These are phyloP conservation scores for Tripterygium wilfordii DNA, from an alignment of 177 flowering plant genomes.

Conservation along the genomic window DNA sequence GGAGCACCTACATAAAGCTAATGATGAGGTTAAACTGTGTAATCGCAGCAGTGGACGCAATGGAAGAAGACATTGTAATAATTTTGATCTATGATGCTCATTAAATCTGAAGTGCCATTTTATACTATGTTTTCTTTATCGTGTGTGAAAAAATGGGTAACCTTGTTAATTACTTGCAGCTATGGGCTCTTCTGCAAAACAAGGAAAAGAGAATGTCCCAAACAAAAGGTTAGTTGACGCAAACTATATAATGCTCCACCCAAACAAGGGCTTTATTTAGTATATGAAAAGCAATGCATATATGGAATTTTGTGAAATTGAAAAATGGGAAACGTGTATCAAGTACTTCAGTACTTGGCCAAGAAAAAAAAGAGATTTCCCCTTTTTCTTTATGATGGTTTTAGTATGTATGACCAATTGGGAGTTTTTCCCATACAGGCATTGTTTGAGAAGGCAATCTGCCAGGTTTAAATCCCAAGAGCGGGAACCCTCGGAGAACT, in stretches of 20 bases:
- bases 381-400: too few species aligned
- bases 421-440: slow-evolving; percentile 27
- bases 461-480: slow-evolving; percentile 29
- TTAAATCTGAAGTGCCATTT: not conserved
- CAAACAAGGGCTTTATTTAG: too few species aligned
- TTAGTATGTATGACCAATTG: too few species aligned
- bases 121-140: not conserved
- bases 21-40: slow-evolving; percentile 14
- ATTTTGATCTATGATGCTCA: not conserved
- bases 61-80: slow-evolving; percentile 47
- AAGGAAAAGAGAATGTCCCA: slow-evolving; percentile 31
- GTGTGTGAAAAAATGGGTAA: too few species aligned
- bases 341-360: too few species aligned
- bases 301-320: too few species aligned
- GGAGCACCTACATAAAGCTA: slow-evolving; percentile 6
- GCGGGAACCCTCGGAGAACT: slow-evolving; percentile 33
- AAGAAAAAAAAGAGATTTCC: too few species aligned
- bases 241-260: too few species aligned
- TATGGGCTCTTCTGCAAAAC: slow-evolving; percentile 24
- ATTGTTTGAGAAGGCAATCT: slow-evolving; percentile 52
- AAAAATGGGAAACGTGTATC: too few species aligned
- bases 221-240: slow-evolving; percentile 54
- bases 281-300: too few species aligned
- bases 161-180: slow-evolving; percentile 34
- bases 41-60: slow-evolving; percentile 31